Evolutionary conservation across 2,329 filamentous ascomycete genomes (phyloP).

Genomic region (Penicillium crustosum): DNA sequence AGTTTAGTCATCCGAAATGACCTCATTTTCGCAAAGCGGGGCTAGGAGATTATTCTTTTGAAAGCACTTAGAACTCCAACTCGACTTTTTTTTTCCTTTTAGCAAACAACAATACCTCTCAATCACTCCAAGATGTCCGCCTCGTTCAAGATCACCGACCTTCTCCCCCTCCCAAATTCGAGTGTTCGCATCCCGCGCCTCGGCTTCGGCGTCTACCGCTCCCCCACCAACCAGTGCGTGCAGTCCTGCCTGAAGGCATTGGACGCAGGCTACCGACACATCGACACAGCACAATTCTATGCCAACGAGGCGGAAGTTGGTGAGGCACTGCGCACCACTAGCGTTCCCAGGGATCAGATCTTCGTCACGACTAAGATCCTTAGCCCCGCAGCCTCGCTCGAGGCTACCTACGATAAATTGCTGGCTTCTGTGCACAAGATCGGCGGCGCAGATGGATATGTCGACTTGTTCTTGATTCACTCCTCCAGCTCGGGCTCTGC

Average conservation of each 20-base stretch:
- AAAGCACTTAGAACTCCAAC: not conserved
- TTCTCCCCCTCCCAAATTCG: constrained; percentile 53
- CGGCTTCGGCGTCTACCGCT: constrained; percentile 71
- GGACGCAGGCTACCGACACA: constrained; percentile 53
- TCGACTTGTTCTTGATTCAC: constrained; percentile 72
- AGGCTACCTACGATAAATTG: constrained; percentile 60
- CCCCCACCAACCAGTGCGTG: constrained; percentile 55
- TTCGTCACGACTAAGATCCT: constrained; percentile 73
- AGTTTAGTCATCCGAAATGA: constrained; percentile 12
- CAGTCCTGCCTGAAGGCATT: constrained; percentile 59
- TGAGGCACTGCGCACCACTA: constrained; percentile 59
- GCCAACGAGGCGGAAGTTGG: constrained; percentile 68
- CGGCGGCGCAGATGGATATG: constrained; percentile 59
- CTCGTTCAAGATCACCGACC: constrained; percentile 49
- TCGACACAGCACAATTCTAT: constrained; percentile 66
- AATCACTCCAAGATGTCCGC: constrained; percentile 30
- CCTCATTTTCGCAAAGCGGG: constrained; percentile 14
- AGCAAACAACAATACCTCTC: not conserved
- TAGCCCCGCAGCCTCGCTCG: constrained; percentile 52
- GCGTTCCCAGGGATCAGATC: constrained; percentile 54
- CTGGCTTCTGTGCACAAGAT: constrained; percentile 65
- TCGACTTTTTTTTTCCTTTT: not conserved
- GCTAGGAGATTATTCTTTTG: constrained; percentile 2
- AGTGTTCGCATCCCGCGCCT: constrained; percentile 61
- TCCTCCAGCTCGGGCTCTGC: constrained; percentile 57